These are phyloP conservation scores for Penicillium fuscoglaucum DNA, from an alignment of 2,329 filamentous ascomycete species.

Conservation along the genomic window DNA sequence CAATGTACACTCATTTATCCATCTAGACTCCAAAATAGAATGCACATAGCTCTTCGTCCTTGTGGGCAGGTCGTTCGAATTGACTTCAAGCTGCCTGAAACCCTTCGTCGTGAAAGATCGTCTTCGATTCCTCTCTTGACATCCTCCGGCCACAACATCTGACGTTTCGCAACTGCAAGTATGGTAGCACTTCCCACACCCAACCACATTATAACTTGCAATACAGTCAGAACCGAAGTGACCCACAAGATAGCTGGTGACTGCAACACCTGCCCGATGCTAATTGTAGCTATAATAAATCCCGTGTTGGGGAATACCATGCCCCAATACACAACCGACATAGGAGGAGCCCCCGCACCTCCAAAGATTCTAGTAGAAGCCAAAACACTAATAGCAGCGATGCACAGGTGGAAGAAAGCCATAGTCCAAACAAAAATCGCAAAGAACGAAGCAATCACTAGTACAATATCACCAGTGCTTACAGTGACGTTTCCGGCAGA, in stretches of 20 bases:
- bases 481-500: neutral
- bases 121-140: conserved; percentile 1
- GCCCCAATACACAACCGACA: conserved; percentile 22
- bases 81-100: too few relatives aligned
- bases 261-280: conserved; percentile 34
- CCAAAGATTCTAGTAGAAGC: neutral
- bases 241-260: neutral
- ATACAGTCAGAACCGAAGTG: neutral
- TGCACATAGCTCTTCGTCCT: neutral
- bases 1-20: neutral
- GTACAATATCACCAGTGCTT: conserved; percentile 35
- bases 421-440: conserved; percentile 52
- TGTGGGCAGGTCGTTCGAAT: too few relatives aligned
- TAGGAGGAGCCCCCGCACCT: conserved; percentile 1
- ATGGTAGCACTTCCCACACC: neutral
- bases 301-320: conserved; percentile 46
- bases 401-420: conserved; percentile 54
- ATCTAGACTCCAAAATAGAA: neutral
- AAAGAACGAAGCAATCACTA: conserved; percentile 42
- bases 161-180: neutral
- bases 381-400: conserved; percentile 43
- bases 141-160: neutral
- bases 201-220: conserved; percentile 1
- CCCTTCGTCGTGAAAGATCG: neutral
- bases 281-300: conserved; percentile 46